phyloP scores from a whole-genome alignment of 306 rosid species.

The Inga laurina region DNA sequence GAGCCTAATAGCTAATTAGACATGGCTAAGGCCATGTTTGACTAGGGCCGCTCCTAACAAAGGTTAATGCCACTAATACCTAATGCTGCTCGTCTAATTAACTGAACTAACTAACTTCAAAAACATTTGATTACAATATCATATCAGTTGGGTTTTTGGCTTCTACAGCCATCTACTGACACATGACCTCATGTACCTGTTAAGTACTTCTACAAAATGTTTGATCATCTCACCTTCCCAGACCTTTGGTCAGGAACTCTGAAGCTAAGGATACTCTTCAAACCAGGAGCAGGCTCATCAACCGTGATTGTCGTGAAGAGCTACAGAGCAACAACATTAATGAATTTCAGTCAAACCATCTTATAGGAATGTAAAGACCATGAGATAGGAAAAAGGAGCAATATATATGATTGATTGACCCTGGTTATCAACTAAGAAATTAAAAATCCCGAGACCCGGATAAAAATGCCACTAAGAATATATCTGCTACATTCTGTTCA shows the following conservation, averaged over 20 bases:
- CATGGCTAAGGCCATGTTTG: too few relatives aligned
- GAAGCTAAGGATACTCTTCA: conserved; percentile 79
- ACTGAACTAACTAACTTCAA: too few relatives aligned
- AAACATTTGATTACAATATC: too few relatives aligned
- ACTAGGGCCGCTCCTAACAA: too few relatives aligned
- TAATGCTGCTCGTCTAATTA: too few relatives aligned
- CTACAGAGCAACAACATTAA: conserved; percentile 41
- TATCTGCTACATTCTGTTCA: neutral
- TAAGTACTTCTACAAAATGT: neutral
- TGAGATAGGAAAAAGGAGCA: neutral
- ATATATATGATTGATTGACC: neutral
- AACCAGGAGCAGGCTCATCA: conserved; percentile 86
- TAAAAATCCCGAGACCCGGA: neutral
- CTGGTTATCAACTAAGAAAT: neutral
- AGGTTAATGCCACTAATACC: too few relatives aligned
- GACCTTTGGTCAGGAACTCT: conserved; percentile 92
- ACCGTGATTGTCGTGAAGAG: conserved; percentile 72
- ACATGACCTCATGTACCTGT: neutral
- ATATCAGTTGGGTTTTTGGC: neutral
- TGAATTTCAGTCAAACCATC: conserved; percentile 18
- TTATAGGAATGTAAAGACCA: neutral
- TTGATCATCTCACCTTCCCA: conserved; percentile 73
- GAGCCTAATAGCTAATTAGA: too few relatives aligned
- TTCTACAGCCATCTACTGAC: neutral
- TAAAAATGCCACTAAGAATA: neutral